These are phyloP conservation scores for Boletus coffeatus DNA, from an alignment of 1,284 basidiomycete species.

Conservation along the genomic window DNA sequence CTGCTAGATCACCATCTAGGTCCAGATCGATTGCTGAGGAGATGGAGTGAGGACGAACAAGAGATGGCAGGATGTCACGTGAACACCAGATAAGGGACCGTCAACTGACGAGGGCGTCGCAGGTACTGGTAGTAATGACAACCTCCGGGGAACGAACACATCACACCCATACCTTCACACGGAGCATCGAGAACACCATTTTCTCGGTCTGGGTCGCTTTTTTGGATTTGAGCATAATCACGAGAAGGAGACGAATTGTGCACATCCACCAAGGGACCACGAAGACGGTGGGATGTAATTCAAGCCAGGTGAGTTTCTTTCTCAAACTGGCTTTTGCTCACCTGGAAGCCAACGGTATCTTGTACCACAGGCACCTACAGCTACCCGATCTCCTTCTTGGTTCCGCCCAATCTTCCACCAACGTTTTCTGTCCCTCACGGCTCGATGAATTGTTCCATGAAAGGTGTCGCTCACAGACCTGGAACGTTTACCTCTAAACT, in stretches of 20 bases:
- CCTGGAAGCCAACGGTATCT: background rate
- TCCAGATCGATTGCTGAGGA: constrained; percentile 13
- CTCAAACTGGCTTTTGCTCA: background rate
- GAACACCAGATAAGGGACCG: background rate
- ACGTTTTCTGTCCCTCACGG: constrained; percentile 79
- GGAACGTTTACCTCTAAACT: constrained; percentile 84
- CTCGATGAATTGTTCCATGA: constrained; percentile 74
- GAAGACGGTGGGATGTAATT: constrained; percentile 87
- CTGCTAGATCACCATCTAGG: constrained; percentile 15
- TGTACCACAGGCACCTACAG: constrained; percentile 73
- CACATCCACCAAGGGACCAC: constrained; percentile 31
- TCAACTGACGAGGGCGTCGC: constrained; percentile 11
- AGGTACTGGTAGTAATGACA: background rate
- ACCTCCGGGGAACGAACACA: background rate
- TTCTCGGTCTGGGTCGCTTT: constrained; percentile 21
- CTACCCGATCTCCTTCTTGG: constrained; percentile 89
- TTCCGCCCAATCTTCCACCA: constrained; percentile 81
- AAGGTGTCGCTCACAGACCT: constrained; percentile 80
- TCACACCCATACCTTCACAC: background rate
- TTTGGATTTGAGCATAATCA: constrained; percentile 19
- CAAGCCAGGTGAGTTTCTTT: constrained; percentile 63
- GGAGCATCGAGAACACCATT: constrained; percentile 14
- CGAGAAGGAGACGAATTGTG: constrained; percentile 9
- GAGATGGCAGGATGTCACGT: constrained; percentile 8
- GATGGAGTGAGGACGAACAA: constrained; percentile 21